Evolutionary conservation across 345 rosid genomes (phyloP).

Genomic region (Carallia brachiata): DNA sequence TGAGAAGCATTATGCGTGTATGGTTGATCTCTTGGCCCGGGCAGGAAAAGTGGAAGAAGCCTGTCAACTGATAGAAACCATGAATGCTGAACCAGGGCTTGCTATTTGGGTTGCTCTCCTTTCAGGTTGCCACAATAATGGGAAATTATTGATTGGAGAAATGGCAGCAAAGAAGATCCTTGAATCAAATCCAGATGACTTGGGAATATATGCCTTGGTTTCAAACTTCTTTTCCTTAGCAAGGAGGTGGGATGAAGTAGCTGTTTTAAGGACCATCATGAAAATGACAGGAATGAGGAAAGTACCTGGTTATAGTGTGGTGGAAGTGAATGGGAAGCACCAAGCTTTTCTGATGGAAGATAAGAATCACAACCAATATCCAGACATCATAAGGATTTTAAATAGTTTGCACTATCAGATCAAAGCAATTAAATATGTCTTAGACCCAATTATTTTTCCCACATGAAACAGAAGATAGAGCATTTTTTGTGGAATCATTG

Average conservation of each 20-base stretch:
- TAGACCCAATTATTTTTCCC: neutral
- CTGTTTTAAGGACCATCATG: constrained; percentile 58
- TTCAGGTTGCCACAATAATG: constrained; percentile 66
- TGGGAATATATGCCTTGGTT: constrained; percentile 59
- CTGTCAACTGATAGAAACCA: constrained; percentile 45
- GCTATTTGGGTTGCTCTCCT: constrained; percentile 77
- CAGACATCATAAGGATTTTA: constrained; percentile 39
- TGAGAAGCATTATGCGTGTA: constrained; percentile 63
- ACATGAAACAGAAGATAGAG: constrained; percentile 4
- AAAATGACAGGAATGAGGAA: constrained; percentile 52
- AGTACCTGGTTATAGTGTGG: constrained; percentile 60
- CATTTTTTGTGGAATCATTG: neutral
- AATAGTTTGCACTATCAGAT: constrained; percentile 46
- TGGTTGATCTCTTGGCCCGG: constrained; percentile 74
- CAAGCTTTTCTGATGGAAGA: constrained; percentile 63
- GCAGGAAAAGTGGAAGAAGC: constrained; percentile 71
- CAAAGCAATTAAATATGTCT: constrained; percentile 23
- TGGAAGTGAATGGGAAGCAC: constrained; percentile 56
- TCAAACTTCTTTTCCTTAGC: constrained; percentile 64
- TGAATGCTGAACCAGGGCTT: constrained; percentile 40
- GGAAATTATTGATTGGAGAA: constrained; percentile 52
- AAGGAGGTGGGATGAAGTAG: constrained; percentile 57
- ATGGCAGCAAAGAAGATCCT: constrained; percentile 60
- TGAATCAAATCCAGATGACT: constrained; percentile 47
- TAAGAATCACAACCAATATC: constrained; percentile 45